phyloP scores from a whole-genome alignment of 176 grass and related monocot genomes.

The Canna indica region DNA sequence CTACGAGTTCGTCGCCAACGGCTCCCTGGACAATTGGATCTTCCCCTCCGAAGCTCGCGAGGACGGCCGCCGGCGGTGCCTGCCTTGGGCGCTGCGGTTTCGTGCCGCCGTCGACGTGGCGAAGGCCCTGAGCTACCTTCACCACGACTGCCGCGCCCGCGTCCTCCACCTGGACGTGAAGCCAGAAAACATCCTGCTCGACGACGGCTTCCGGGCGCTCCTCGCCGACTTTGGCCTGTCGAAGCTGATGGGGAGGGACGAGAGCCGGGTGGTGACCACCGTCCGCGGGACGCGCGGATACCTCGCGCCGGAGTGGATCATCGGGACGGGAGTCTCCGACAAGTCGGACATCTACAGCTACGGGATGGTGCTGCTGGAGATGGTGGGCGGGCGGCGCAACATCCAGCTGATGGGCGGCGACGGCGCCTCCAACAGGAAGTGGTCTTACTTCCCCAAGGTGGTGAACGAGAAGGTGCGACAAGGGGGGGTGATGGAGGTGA shows the following conservation, averaged over 20 bases:
- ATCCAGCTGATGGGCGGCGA: conserved; percentile 2
- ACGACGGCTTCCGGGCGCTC: conserved; percentile 34
- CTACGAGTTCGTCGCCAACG: conserved; percentile 43
- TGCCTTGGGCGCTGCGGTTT: conserved; percentile 31
- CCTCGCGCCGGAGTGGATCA: conserved; percentile 44
- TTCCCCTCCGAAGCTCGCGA: conserved; percentile 21
- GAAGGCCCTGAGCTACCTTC: conserved; percentile 57
- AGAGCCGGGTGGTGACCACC: conserved; percentile 38
- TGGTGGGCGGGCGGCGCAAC: conserved; percentile 37
- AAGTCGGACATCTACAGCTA: conserved; percentile 64
- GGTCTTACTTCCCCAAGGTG: conserved; percentile 25
- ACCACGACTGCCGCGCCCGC: conserved; percentile 37
- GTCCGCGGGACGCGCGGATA: conserved; percentile 39
- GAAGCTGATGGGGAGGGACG: conserved; percentile 36
- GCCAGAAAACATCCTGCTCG: conserved; percentile 66
- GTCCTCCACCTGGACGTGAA: conserved; percentile 61
- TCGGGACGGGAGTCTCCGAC: conserved; percentile 25
- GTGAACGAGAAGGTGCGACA: conserved; percentile 25
- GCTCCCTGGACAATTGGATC: conserved; percentile 51
- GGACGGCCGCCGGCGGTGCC: conserved; percentile 8
- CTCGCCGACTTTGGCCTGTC: conserved; percentile 59
- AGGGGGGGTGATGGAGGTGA: conserved; percentile 29
- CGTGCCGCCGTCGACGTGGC: conserved; percentile 38
- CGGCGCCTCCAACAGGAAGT: not conserved
- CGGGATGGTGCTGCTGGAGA: conserved; percentile 50